phyloP scores from a whole-genome alignment of 176 grass and related monocot species.

The Carex kokanica region DNA sequence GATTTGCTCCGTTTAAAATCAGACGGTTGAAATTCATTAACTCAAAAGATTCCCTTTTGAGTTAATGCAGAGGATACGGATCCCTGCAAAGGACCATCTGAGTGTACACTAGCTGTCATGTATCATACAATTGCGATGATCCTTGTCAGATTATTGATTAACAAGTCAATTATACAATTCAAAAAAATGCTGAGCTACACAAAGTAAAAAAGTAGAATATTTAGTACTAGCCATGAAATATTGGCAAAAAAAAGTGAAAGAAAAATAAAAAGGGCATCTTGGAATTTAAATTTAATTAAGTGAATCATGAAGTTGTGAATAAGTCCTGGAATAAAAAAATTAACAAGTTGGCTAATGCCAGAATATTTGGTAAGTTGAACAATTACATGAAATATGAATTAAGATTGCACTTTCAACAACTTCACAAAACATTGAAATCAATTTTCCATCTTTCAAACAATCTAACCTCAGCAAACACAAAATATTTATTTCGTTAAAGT shows the following conservation, averaged over 20 bases:
- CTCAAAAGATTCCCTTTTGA: too few species aligned
- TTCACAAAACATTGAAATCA: too few species aligned
- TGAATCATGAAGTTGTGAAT: neutral
- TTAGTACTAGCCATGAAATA: neutral
- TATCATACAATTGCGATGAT: conserved; percentile 38
- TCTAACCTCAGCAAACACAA: too few species aligned
- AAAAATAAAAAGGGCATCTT: neutral
- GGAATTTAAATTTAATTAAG: neutral
- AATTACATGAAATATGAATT: neutral
- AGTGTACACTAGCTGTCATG: conserved; percentile 19
- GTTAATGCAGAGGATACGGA: too few species aligned
- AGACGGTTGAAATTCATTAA: too few species aligned
- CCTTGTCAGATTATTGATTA: neutral
- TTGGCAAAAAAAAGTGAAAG: neutral
- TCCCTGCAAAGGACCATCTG: conserved; percentile 26
- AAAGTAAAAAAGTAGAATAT: neutral
- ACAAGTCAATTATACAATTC: neutral
- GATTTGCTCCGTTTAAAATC: too few species aligned
- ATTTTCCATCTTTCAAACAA: too few species aligned
- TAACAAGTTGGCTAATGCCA: neutral
- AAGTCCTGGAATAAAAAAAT: neutral
- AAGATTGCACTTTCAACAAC: neutral
- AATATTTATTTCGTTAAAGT: too few species aligned
- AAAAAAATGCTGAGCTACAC: neutral
- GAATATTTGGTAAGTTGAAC: neutral